Base-by-base conservation (phyloP, 208 protist species). In the Wallacemonas sp. region DNA sequence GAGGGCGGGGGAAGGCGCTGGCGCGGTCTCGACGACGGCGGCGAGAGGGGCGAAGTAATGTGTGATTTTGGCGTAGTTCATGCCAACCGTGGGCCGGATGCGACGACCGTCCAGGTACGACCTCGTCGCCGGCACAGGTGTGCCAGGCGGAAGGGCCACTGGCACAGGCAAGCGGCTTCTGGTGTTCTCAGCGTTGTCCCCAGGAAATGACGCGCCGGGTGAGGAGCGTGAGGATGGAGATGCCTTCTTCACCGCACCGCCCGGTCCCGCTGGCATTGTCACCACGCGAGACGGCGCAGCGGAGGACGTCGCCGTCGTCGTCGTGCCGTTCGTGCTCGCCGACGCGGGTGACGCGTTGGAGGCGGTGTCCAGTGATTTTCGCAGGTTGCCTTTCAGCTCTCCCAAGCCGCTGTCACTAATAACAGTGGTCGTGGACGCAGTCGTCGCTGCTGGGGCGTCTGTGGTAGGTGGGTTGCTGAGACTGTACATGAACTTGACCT, bases 1-100 rank as follows among this genome's bases (percentile, higher is more conserved):
- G 9, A 14, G 46, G 21, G 21, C 14, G 6, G 44, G 6, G 22
- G 64, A 34, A 4, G 46, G 3, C 39, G 30, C 41, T 2, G 27
- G 26, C 28, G 31, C 17, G 4, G 54, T 53, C 42, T 38, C 47
- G 26, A 70, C 33, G 17, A 34, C 30, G 15, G 51, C 27, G 54
- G 53, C 62, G 63, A 64, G 46, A 38, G 73, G 42, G 44, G 70
- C 70, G 39, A 81, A 84, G 62, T 66, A 68, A 63, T 94, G 88
- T n/a, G 96, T 75, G 21, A 99, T 77, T 5, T 79, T 74, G 8
- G 98, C 91, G 51, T 99, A 94, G 83, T 99, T 99, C 73, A 99
- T 84, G 5, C 98, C 95, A 34, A 99, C 97, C 2, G 98, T 99
- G 2, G 98, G 98, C 3, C 97, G 97, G 33, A 98, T 99, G 3